Percentiles rank a stretch among this genome's conserved stretches.
phyloP scores from a whole-genome alignment of 2,329 filamentous ascomycete species.

The Aspergillus vadensis region DNA sequence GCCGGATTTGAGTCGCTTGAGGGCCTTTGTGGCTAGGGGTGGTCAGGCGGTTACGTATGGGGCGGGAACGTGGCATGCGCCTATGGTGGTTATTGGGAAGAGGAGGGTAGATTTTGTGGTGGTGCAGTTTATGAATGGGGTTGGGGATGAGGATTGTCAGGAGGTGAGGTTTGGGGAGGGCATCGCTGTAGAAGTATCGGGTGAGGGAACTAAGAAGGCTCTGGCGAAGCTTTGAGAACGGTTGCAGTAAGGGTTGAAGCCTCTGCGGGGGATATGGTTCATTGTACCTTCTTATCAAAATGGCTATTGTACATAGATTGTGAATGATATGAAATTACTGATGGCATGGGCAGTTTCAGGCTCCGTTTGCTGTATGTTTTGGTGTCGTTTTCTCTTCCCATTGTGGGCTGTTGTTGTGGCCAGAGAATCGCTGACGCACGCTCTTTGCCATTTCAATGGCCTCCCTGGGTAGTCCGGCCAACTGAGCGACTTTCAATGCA shows the following conservation, averaged over 20 bases:
- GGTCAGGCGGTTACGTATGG: slow-evolving; percentile 89
- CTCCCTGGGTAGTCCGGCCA: slow-evolving; percentile 77
- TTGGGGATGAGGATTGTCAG: slow-evolving; percentile 83
- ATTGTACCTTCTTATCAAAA: background rate
- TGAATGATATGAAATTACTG: background rate
- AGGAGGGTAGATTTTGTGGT: slow-evolving; percentile 81
- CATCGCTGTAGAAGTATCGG: slow-evolving; percentile 35
- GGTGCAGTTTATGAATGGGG: slow-evolving; percentile 83
- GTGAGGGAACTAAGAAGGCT: background rate
- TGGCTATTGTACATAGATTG: background rate
- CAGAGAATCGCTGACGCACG: slow-evolving; percentile 50
- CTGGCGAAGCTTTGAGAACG: slow-evolving; percentile 9
- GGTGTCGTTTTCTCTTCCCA: background rate
- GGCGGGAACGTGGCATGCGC: slow-evolving; percentile 92
- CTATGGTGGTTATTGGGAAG: slow-evolving; percentile 83
- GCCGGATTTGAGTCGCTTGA: slow-evolving; percentile 70
- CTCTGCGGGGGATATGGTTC: background rate
- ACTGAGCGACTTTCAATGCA: slow-evolving; percentile 86
- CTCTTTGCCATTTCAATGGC: slow-evolving; percentile 68
- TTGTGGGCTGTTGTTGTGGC: slow-evolving; percentile 17
- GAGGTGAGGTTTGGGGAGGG: slow-evolving; percentile 60
- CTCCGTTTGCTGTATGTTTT: background rate
- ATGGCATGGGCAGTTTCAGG: background rate
- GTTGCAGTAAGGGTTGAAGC: background rate
- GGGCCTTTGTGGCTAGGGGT: slow-evolving; percentile 76